phyloP scores from a whole-genome alignment of 108 stramenopile species.

The Cyclotella choctawhatcheeana region DNA sequence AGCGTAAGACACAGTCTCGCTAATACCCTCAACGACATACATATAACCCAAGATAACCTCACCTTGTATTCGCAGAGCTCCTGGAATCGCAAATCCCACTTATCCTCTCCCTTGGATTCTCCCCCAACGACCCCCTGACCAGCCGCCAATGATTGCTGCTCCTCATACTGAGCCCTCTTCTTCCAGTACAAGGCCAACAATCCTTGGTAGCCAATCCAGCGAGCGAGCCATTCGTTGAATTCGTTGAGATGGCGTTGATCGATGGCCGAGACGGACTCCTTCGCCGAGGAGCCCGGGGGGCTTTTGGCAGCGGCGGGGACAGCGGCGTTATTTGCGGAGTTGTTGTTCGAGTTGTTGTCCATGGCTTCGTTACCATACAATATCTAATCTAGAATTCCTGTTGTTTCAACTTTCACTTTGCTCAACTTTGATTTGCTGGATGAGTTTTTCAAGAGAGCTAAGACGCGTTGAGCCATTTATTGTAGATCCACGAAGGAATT shows the following conservation, averaged over 20 bases:
- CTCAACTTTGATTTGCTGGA: neutral
- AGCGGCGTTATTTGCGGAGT: neutral
- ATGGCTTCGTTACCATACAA: no score
- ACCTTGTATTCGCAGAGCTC: constrained; percentile 21
- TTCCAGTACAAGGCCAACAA: constrained; percentile 18
- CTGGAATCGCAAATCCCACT: constrained; percentile 17
- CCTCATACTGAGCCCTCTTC: neutral
- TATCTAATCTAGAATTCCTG: no score
- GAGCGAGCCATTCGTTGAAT: constrained; percentile 32
- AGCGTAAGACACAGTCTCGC: no score
- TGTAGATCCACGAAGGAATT: neutral
- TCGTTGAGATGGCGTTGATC: constrained; percentile 25
- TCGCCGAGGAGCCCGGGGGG: no score
- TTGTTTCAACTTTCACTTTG: no score
- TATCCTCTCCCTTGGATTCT: neutral
- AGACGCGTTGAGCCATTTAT: neutral
- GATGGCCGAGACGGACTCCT: neutral
- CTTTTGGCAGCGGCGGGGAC: neutral
- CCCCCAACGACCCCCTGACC: neutral
- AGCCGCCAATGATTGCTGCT: neutral
- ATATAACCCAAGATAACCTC: neutral
- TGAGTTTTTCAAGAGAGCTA: neutral
- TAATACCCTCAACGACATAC: no score
- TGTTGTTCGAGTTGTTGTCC: constrained; percentile 1
- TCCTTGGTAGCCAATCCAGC: constrained; percentile 21